Conservation (phyloP, 345 rosid genomes). For the Trapa bicornis region DNA sequence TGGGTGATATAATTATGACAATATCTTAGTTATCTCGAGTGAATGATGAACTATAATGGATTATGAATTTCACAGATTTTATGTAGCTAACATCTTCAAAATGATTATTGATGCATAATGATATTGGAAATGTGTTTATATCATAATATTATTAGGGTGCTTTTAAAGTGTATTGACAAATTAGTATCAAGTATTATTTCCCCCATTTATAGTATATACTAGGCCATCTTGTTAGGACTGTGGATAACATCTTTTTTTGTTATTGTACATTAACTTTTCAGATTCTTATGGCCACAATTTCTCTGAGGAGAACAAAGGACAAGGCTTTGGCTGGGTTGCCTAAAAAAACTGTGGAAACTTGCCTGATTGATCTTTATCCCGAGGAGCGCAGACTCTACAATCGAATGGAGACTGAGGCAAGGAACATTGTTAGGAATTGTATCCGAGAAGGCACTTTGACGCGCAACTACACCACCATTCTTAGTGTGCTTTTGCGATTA, state of each 20-base stretch:
- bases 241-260: background rate
- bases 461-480: conserved; percentile 55
- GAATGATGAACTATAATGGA: too few species aligned
- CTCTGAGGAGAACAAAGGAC: conserved; percentile 80
- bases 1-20: too few species aligned
- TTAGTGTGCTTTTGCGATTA: conserved; percentile 59
- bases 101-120: too few species aligned
- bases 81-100: too few species aligned
- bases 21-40: too few species aligned
- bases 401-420: conserved; percentile 64
- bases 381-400: conserved; percentile 78
- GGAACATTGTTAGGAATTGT: conserved; percentile 42
- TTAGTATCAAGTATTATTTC: too few species aligned
- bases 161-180: too few species aligned
- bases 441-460: conserved; percentile 37
- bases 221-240: too few species aligned
- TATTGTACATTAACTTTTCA: conserved; percentile 4
- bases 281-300: conserved; percentile 63
- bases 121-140: too few species aligned
- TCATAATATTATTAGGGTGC: too few species aligned
- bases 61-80: too few species aligned
- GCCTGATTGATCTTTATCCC: conserved; percentile 50
- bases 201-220: too few species aligned
- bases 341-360: conserved; percentile 56
- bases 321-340: conserved; percentile 58